Conservation (phyloP, 2,329 filamentous ascomycete genomes). For the Leptographium procerum region DNA sequence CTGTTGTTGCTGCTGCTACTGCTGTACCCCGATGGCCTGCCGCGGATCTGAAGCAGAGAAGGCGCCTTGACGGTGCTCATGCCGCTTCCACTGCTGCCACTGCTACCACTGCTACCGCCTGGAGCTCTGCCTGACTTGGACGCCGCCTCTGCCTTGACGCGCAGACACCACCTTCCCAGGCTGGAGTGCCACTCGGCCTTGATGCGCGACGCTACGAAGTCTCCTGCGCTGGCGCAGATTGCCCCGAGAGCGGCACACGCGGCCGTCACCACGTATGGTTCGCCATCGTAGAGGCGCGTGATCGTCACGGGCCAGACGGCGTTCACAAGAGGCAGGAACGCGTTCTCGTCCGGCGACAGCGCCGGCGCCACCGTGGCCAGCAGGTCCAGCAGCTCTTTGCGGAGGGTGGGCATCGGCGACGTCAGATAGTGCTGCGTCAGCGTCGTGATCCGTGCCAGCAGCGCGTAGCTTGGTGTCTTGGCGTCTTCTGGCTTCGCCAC, state of each 20-base stretch:
- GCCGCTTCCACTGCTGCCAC: background rate
- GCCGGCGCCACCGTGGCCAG: constrained; percentile 61
- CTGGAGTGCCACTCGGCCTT: constrained; percentile 56
- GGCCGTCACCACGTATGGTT: constrained; percentile 57
- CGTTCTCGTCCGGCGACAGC: constrained; percentile 65
- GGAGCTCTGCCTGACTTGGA: constrained; percentile 8
- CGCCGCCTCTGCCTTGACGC: constrained; percentile 28
- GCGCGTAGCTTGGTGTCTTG: constrained; percentile 63
- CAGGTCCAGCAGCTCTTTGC: constrained; percentile 66
- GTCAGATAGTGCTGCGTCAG: constrained; percentile 87
- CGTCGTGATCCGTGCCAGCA: constrained; percentile 69
- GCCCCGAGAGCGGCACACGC: constrained; percentile 57
- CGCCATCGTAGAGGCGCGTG: constrained; percentile 52
- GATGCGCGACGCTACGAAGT: constrained; percentile 70
- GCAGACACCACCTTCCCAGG: constrained; percentile 37
- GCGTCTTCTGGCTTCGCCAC: constrained; percentile 31
- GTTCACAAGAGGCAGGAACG: constrained; percentile 81
- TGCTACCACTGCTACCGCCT: constrained; percentile 2
- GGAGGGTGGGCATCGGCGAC: constrained; percentile 67
- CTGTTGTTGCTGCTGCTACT: background rate
- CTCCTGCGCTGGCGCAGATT: constrained; percentile 62
- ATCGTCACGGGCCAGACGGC: constrained; percentile 79
- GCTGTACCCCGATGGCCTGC: background rate
- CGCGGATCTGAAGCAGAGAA: background rate
- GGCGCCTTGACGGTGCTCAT: background rate